Conservation (phyloP, 1,284 basidiomycete genomes). For the Sanghuangporus sanghuang region DNA sequence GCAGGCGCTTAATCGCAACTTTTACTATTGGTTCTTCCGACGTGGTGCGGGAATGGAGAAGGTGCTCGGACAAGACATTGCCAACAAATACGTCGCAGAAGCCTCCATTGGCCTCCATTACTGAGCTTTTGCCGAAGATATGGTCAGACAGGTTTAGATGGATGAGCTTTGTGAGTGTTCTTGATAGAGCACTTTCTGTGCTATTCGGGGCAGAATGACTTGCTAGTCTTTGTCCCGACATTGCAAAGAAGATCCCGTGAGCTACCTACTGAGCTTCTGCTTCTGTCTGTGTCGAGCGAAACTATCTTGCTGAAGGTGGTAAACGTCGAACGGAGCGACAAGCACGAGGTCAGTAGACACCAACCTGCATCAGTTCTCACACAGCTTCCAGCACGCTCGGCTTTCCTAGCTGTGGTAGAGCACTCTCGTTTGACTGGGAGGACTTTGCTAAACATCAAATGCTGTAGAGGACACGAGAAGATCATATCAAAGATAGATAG, state of each 20-base stretch:
- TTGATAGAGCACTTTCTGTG: not conserved
- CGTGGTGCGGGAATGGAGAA: not conserved
- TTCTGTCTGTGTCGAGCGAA: not conserved
- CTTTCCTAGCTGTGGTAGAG: no score
- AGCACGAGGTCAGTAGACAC: no score
- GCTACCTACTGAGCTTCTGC: not conserved
- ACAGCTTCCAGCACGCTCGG: no score
- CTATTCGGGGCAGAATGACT: not conserved
- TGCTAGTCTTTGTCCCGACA: not conserved
- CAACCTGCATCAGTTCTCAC: no score
- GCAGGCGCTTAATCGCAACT: conserved; percentile 8
- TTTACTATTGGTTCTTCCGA: not conserved
- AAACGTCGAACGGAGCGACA: no score
- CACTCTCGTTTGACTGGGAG: no score
- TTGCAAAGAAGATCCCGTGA: not conserved
- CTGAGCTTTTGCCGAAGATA: not conserved
- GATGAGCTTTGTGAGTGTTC: not conserved
- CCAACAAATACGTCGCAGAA: not conserved
- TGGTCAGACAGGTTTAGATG: not conserved
- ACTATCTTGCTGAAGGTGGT: not conserved
- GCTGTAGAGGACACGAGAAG: no score
- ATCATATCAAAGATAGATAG: no score
- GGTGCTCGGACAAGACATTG: not conserved
- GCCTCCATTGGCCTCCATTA: not conserved
- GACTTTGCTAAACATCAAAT: no score